phyloP scores from a whole-genome alignment of 257 asterid species.

The Scutellaria galericulata region DNA sequence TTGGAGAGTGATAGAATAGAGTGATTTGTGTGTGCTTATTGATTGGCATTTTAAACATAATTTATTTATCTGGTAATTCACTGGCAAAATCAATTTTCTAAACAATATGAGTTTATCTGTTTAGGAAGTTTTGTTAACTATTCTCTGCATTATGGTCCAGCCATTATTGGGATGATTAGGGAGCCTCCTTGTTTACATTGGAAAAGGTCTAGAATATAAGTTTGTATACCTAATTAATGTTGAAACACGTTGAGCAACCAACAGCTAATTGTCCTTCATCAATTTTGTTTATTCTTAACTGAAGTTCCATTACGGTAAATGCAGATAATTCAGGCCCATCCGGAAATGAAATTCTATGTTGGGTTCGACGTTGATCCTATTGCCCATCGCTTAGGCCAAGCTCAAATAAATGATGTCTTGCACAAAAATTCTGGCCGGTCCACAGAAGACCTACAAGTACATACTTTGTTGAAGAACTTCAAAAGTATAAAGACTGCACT shows the following conservation, averaged over 20 bases:
- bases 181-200: not conserved
- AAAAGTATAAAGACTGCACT: conserved; percentile 60
- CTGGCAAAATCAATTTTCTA: not conserved
- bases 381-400: conserved; percentile 76
- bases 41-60: not conserved
- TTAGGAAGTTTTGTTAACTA: not conserved
- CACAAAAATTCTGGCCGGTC: conserved; percentile 39
- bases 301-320: conserved; percentile 34
- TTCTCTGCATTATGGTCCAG: not conserved
- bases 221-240: not conserved
- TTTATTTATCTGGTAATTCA: not conserved
- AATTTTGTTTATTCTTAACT: conserved; percentile 10
- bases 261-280: conserved; percentile 1
- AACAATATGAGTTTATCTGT: not conserved
- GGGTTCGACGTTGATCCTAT: conserved; percentile 93
- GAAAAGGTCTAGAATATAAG: not conserved
- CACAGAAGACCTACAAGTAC: conserved; percentile 53
- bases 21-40: conserved; percentile 7
- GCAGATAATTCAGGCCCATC: conserved; percentile 90
- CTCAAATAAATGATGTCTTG: conserved; percentile 49
- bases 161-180: not conserved
- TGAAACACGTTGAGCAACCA: not conserved
- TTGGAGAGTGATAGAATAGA: not conserved
- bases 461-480: conserved; percentile 70
- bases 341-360: conserved; percentile 77